Evolutionary conservation across 164 flowering plant genomes (phyloP), one percentile per base, ranked within the genome.

Genomic region (Chimonanthus salicifolius): DNA sequence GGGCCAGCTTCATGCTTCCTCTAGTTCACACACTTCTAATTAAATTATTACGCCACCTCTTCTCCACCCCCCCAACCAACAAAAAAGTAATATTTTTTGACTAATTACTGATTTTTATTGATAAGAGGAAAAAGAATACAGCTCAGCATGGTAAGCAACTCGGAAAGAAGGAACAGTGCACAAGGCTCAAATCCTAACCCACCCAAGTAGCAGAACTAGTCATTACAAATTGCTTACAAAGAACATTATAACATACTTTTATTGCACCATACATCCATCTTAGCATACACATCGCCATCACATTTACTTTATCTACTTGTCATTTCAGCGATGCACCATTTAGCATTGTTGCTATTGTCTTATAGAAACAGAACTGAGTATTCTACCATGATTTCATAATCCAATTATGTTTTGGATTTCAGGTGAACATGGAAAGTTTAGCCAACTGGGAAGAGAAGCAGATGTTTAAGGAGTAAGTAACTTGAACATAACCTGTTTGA

Each of bases 401-500:
- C 64, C 72, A 47, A 4, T 50, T 73, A 49, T 64, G 43, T 4
- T 74, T 67, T 68, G 64, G 62, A 68, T 73, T 72, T 15, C 82
- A 95, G 99, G 92, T 93, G 72, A 93, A 92, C 88, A 74, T 92
- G 80, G 99, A 95, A 86, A 85, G 86, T 76, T 80, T 95, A 72
- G 82, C 94, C 3, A 92, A 90, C 70, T 89, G 97, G 94, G 97
- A 95, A 83, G 99, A 95, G 85, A 95, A 95, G 85, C 91, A 90
- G 81, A 85, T 95, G 88, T 95, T 95, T 76, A 93, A 93, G 80
- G 78, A 90, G 99, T 95, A 86, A 76, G 90, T 6, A 62, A 46
- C 62, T 63, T 58, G 11, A 11, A 63, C 67, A n/a, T 64, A 15
- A 65, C 71, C n/a, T 3, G 20, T 50, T 54, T 65, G 16, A 18